Evolutionary conservation across 1,284 basidiomycete species (phyloP), one percentile per base, ranked within the genome.

Genomic region (Wolfiporia cocos): DNA sequence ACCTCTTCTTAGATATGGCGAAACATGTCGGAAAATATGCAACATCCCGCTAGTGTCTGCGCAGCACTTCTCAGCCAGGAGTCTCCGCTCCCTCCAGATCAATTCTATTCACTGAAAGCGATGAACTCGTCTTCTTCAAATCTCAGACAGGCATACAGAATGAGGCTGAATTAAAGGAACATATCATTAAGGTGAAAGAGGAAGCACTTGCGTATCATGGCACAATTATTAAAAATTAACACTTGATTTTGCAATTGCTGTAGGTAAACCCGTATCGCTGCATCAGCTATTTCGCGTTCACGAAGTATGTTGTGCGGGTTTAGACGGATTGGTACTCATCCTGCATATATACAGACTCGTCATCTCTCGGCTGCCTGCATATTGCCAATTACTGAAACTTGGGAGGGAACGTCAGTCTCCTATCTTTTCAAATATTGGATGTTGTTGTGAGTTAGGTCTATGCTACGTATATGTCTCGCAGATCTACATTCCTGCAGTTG

Each of bases 401-500:
- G 57, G 61, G 1, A 54, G 57, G 18, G 58, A 64, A 5, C 65
- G 63, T n/a, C 45, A 59, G 14, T 59, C 62, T 31, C 69, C 73
- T 3, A 65, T 80, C 23, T 56, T 76, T 6, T 57, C 78, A 2
- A 66, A 70, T 35, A 51, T 67, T 17, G 66, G 62, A 1, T 75
- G 73, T 46, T 74, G 71, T 50, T 72, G 74, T 76, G 43, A 52
- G 71, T 57, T 10, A 29, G 20, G 18, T 20, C 10, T 33, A n/a
- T 34, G 14, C 5, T 12, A 17, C 21, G 14, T 9, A n/a, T n/a
- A n/a, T 21, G 14, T 21, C 12, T 14, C 10, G 11, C 42, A 71
- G 70, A 73, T 44, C 70, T 70, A 1, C 67, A 66, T 40, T 70
- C 71, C 44, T 31, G 62, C n/a, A 53, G 70, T 32, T 70, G 69